These are phyloP conservation scores for Alternaria ventricosa DNA, from an alignment of 2,329 filamentous ascomycete species.

Conservation along the genomic window DNA sequence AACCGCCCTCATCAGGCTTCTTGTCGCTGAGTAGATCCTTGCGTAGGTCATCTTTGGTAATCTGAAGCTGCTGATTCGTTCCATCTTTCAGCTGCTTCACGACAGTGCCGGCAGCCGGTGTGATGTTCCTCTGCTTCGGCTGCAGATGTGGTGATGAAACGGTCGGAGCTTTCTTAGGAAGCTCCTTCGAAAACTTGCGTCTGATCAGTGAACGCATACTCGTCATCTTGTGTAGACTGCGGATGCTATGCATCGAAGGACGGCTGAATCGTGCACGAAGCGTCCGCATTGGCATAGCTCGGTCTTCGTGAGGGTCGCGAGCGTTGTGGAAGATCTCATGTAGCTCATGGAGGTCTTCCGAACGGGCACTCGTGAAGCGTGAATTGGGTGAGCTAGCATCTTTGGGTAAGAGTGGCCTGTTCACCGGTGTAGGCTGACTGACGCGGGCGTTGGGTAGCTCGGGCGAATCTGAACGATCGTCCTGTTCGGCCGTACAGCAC, in stretches of 20 bases:
- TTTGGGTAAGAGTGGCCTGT: slow-evolving; percentile 32
- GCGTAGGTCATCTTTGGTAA: slow-evolving; percentile 40
- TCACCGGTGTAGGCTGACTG: slow-evolving; percentile 34
- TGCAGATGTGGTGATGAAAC: slow-evolving; percentile 4
- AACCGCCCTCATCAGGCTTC: slow-evolving; percentile 43
- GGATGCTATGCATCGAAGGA: slow-evolving; percentile 40
- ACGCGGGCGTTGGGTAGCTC: slow-evolving; percentile 43
- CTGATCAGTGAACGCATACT: slow-evolving; percentile 45
- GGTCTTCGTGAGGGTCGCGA: slow-evolving; percentile 15
- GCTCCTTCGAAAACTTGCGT: slow-evolving; percentile 40
- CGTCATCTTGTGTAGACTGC: slow-evolving; percentile 44
- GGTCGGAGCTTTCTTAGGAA: slow-evolving; percentile 19
- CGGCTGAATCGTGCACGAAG: slow-evolving; percentile 30
- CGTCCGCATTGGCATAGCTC: slow-evolving; percentile 19
- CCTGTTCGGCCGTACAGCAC: slow-evolving; percentile 43
- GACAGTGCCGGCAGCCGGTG: slow-evolving; percentile 27
- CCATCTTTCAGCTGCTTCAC: slow-evolving; percentile 27
- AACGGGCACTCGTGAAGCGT: slow-evolving; percentile 38
- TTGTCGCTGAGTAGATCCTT: slow-evolving; percentile 44
- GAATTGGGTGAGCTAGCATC: slow-evolving; percentile 27
- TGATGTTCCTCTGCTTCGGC: slow-evolving; percentile 10
- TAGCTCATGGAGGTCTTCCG: slow-evolving; percentile 43
- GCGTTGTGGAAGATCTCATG: slow-evolving; percentile 44
- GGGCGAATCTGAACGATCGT: slow-evolving; percentile 34
- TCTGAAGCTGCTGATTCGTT: slow-evolving; percentile 32